Percentiles rank a stretch among this genome's conserved stretches.
Evolutionary conservation across 2,329 filamentous ascomycete genomes (phyloP).

Genomic region (Cladosporium halotolerans): DNA sequence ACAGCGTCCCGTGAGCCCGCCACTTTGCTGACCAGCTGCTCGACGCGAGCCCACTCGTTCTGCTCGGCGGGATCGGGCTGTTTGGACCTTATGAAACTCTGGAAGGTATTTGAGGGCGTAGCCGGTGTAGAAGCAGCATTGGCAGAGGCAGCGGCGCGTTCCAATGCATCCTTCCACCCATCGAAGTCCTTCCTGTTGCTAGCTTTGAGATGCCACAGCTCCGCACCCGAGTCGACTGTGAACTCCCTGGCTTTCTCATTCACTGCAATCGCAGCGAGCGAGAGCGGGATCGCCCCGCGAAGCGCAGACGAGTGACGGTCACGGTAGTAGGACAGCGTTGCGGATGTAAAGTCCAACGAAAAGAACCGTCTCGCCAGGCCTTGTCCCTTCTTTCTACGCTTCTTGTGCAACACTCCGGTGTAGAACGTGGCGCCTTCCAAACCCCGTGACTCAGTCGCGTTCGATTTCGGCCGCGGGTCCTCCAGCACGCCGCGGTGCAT

Average conservation of each 20-base stretch:
- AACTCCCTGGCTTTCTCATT: slow-evolving; percentile 87
- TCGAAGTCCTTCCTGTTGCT: slow-evolving; percentile 77
- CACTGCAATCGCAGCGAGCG: slow-evolving; percentile 81
- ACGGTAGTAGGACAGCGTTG: slow-evolving; percentile 93
- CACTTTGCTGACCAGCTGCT: slow-evolving; percentile 76
- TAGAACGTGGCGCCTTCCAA: slow-evolving; percentile 55
- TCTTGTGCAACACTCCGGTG: slow-evolving; percentile 80
- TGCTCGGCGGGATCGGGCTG: slow-evolving; percentile 53
- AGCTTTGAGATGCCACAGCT: slow-evolving; percentile 91
- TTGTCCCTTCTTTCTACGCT: slow-evolving; percentile 86
- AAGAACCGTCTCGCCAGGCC: slow-evolving; percentile 92
- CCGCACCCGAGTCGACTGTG: slow-evolving; percentile 91
- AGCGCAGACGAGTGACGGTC: slow-evolving; percentile 89
- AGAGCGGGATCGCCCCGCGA: slow-evolving; percentile 85
- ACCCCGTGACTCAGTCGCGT: slow-evolving; percentile 25
- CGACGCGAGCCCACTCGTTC: slow-evolving; percentile 79
- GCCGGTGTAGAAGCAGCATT: slow-evolving; percentile 16
- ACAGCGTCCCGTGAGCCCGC: slow-evolving; percentile 85
- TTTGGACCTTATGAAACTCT: slow-evolving; percentile 13
- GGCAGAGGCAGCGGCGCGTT: slow-evolving; percentile 54
- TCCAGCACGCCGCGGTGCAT: slow-evolving; percentile 25
- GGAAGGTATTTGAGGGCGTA: slow-evolving; percentile 23
- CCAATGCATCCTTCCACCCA: slow-evolving; percentile 79
- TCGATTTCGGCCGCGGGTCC: slow-evolving; percentile 36
- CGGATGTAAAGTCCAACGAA: slow-evolving; percentile 89